Evolutionary conservation across 768 basidiomycete genomes (phyloP).

Genomic region (Suillus subalutaceus): DNA sequence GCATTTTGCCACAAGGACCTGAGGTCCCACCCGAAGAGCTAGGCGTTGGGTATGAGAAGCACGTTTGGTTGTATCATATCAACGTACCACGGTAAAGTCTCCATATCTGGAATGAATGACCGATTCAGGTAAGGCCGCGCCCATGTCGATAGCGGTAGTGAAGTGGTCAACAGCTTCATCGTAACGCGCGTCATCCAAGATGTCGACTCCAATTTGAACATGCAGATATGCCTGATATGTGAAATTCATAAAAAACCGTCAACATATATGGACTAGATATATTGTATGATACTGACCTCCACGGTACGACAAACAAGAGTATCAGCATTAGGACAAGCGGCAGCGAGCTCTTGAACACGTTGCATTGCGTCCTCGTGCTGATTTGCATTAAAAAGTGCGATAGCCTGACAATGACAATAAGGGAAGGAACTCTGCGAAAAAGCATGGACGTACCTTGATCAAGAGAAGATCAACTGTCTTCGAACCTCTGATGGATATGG

Average conservation of each 20-base stretch:
- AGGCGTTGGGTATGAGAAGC: neutral
- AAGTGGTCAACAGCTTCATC: neutral
- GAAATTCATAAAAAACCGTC: neutral
- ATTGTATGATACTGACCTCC: neutral
- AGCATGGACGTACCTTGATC: neutral
- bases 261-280: neutral
- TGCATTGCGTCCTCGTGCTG: neutral
- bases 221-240: neutral
- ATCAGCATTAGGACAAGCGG: neutral
- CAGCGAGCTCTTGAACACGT: neutral
- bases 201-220: neutral
- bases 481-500: neutral
- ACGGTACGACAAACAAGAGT: neutral
- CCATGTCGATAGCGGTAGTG: neutral
- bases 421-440: too few species aligned
- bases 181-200: neutral
- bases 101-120: neutral
- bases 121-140: neutral
- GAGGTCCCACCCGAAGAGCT: slow-evolving; percentile 4
- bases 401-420: neutral
- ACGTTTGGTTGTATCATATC: neutral
- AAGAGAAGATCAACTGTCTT: neutral
- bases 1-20: neutral
- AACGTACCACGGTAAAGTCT: neutral
- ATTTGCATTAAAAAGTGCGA: neutral